Conservation (phyloP, 2,329 filamentous ascomycete species). For the Diaporthe sp. region DNA sequence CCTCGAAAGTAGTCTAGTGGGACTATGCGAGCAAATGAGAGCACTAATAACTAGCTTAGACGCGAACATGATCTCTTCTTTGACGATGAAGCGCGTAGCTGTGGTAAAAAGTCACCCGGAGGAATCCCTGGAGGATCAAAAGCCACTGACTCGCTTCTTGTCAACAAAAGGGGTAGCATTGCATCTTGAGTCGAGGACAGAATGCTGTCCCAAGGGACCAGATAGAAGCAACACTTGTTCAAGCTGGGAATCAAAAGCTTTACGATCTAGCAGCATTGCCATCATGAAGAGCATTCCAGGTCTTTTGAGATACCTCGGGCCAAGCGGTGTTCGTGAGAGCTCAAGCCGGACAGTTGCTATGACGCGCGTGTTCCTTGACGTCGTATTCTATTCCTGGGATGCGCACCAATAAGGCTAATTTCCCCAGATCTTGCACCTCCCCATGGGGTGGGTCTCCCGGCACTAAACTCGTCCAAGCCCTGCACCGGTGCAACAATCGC, state of each 20-base stretch:
- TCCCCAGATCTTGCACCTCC: conserved; percentile 23
- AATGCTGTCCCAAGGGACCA: not conserved
- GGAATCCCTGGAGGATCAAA: not conserved
- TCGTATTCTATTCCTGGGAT: conserved; percentile 21
- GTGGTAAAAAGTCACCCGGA: not conserved
- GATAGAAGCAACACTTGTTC: not conserved
- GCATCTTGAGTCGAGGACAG: not conserved
- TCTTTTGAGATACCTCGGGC: not conserved
- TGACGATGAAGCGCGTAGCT: not conserved
- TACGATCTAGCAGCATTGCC: not conserved
- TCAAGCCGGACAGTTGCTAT: not conserved
- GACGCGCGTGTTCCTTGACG: conserved; percentile 15
- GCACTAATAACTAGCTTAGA: not conserved
- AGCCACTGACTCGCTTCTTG: not conserved
- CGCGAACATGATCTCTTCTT: not conserved
- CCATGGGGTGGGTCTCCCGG: conserved; percentile 16
- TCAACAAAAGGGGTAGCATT: not conserved
- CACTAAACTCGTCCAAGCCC: conserved; percentile 17
- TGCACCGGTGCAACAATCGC: not conserved
- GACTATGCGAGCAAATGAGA: conserved; percentile 9
- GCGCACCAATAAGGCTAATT: conserved; percentile 30
- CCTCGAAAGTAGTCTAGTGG: not conserved
- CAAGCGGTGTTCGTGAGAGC: not conserved
- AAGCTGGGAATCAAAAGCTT: not conserved
- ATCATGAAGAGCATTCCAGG: not conserved